Evolutionary conservation across 2,329 filamentous ascomycete genomes (phyloP).

Genomic region (Didymella keratinophila): DNA sequence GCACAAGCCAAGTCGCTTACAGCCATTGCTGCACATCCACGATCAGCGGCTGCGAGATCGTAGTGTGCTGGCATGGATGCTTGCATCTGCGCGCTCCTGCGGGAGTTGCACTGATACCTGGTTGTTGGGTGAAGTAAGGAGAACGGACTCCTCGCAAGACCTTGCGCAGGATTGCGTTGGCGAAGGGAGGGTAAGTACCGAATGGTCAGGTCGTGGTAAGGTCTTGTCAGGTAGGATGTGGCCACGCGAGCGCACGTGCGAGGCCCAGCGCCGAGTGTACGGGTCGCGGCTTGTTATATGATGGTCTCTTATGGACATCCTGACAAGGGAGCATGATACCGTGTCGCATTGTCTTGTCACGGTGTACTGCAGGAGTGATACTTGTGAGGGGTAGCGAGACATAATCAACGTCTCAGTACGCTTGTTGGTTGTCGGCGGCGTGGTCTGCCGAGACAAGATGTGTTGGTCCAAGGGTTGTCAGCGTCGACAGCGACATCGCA

Average conservation of each 20-base stretch:
- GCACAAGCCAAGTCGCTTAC: background rate
- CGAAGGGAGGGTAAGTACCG: background rate
- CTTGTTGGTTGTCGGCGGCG: background rate
- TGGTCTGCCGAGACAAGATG: background rate
- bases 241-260: slow-evolving; percentile 18
- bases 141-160: background rate
- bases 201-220: background rate
- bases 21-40: background rate
- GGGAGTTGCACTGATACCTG: background rate
- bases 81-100: background rate
- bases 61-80: slow-evolving; percentile 6
- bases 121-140: slow-evolving; percentile 4
- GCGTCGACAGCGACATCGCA: background rate
- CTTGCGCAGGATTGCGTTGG: background rate
- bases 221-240: slow-evolving; percentile 2
- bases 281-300: slow-evolving; percentile 9
- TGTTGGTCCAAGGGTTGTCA: background rate
- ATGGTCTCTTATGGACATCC: slow-evolving; percentile 2
- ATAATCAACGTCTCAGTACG: background rate
- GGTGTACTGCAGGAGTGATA: background rate
- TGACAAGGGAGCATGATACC: slow-evolving; percentile 1
- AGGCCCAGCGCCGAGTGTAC: slow-evolving; percentile 1
- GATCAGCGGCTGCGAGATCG: background rate
- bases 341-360: background rate
- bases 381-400: slow-evolving; percentile 4